Evolutionary conservation across 2,329 filamentous ascomycete species (phyloP), one percentile per base, ranked within the genome.

Genomic region (Plenodomus biglobosus): DNA sequence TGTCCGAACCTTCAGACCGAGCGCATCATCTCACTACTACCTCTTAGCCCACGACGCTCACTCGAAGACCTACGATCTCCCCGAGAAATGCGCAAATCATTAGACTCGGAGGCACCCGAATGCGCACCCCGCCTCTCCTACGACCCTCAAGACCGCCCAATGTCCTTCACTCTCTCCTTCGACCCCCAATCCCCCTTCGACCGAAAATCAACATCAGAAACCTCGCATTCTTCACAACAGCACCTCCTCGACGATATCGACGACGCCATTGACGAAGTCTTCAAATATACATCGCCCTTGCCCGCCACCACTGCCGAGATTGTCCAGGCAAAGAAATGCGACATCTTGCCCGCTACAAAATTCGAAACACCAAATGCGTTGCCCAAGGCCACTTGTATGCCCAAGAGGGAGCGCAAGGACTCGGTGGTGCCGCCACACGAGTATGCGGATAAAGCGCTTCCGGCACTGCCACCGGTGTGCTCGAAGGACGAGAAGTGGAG

Each of bases 201-300:
- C 24, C 53, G 41, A 21, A 49, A 40, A 13, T 56, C 52, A 8
- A 52, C 44, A 1, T 44, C 48, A 15, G 48, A 50, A 16, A 39
- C 41, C 15, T 45, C 45, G 2, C 53, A 53, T 17, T 42, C 44
- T 6, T 44, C 46, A 4, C 52, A 56, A 27, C 49, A 56, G 17
- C 54, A 56, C 15, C 38, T 64, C 6, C 49, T 64, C 16, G 48
- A 58, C 15, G 53, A 64, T 7, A 64, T 64, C 24, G 61, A 64
- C 42, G 55, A 58, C 22, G 61, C 61, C 3, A 64, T 64, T 34
- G 61, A 64, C 19, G 58, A 62, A 39, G 51, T 52, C 32, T 62
- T 58, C 38, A 46, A 54, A 38, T 62, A 53, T 42, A 56, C 35
- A 20, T 32, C 27, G 27, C 27, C 49, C n/a, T 48, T 52, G 8